Percentiles rank a stretch among this genome's conserved stretches.
These are phyloP conservation scores for Sphagnum magellanicum DNA, from an alignment of 228 moss, liverwort and hornwort genomes.

Conservation along the genomic window DNA sequence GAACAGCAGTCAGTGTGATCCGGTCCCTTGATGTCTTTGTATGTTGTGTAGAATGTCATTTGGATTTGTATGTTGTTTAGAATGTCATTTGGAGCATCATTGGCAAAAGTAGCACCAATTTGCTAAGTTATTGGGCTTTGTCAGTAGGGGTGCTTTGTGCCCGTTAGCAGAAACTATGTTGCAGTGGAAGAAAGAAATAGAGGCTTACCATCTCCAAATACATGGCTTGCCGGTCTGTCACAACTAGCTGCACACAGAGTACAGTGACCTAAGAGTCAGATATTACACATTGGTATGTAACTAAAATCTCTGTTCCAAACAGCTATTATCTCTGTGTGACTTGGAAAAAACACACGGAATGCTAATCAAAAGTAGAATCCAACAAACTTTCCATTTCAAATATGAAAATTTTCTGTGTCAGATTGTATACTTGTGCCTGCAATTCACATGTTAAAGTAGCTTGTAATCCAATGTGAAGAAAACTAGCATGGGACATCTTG, in stretches of 20 bases:
- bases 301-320: too few species aligned
- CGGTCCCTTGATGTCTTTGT: neutral
- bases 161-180: too few species aligned
- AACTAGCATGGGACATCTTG: neutral
- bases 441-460: neutral
- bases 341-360: neutral
- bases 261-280: neutral
- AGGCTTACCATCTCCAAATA: conserved; percentile 26
- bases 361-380: too few species aligned
- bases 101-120: too few species aligned
- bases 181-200: neutral
- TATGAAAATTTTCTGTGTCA: neutral
- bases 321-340: conserved; percentile 10
- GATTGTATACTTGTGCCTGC: neutral
- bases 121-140: too few species aligned
- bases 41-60: neutral
- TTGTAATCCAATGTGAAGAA: neutral
- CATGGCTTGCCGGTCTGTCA: conserved; percentile 9
- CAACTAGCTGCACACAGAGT: conserved; percentile 7
- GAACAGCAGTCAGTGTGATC: too few species aligned
- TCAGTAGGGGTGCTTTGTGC: too few species aligned
- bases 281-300: too few species aligned
- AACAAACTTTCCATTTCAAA: neutral
- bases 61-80: neutral
- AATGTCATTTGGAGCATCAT: neutral